Conservation (phyloP, 2,329 filamentous ascomycete species). For the Fusarium subtropicale region DNA sequence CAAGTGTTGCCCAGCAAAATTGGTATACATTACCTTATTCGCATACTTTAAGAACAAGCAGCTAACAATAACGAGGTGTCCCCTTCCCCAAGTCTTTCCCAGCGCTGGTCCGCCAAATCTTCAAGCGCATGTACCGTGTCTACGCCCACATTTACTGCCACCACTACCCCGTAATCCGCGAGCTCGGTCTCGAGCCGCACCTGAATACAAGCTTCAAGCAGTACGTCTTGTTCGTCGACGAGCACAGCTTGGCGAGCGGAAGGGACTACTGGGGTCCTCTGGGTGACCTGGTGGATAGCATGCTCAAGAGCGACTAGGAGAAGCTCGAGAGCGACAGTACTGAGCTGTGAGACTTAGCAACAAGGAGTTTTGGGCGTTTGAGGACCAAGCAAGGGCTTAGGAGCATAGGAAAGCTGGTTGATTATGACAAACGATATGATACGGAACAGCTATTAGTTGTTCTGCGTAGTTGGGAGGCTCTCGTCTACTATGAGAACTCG, state of each 20-base stretch:
- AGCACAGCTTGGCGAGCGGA: slow-evolving; percentile 90
- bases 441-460: slow-evolving; percentile 19
- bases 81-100: slow-evolving; percentile 96
- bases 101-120: slow-evolving; percentile 89
- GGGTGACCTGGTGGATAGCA: slow-evolving; percentile 96
- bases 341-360: slow-evolving; percentile 20
- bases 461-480: not conserved
- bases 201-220: slow-evolving; percentile 99
- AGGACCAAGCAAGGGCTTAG: slow-evolving; percentile 2
- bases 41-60: not conserved
- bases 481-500: slow-evolving; percentile 2
- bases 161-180: slow-evolving; percentile 96
- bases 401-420: slow-evolving; percentile 28
- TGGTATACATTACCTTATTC: slow-evolving; percentile 61
- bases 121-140: slow-evolving; percentile 98
- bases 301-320: slow-evolving; percentile 87
- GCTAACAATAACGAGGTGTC: slow-evolving; percentile 68
- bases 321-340: slow-evolving; percentile 24
- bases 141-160: slow-evolving; percentile 99
- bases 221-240: slow-evolving; percentile 98
- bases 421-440: slow-evolving; percentile 42
- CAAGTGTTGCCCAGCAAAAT: slow-evolving; percentile 94
- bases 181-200: slow-evolving; percentile 94
- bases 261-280: slow-evolving; percentile 98
- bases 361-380: slow-evolving; percentile 41